Conservation (phyloP, 2,329 filamentous ascomycete species). For the Ophiocordyceps polyrhachis-furcata region DNA sequence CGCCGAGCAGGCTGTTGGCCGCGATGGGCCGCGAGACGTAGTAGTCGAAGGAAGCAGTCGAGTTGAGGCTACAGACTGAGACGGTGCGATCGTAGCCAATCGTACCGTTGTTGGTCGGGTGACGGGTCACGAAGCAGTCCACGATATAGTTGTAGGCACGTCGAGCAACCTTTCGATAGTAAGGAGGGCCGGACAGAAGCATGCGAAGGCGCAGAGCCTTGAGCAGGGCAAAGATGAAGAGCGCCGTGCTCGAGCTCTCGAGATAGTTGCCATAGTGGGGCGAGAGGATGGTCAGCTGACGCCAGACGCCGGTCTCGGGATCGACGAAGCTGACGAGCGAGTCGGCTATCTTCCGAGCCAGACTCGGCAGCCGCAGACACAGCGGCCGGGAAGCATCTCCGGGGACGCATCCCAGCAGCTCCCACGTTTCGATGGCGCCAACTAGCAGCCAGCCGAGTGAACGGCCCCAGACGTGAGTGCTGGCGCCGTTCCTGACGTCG, state of each 20-base stretch:
- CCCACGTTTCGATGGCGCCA: constrained; percentile 29
- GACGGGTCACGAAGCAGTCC: constrained; percentile 22
- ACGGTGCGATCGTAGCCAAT: constrained; percentile 21
- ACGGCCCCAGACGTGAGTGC: constrained; percentile 33
- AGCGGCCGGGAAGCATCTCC: background rate
- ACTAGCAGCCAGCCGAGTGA: constrained; percentile 35
- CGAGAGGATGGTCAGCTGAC: constrained; percentile 30
- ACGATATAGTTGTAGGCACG: constrained; percentile 17
- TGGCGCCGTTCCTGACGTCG: constrained; percentile 26
- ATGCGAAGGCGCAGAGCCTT: constrained; percentile 3
- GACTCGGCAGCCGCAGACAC: constrained; percentile 6
- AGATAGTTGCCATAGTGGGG: constrained; percentile 38
- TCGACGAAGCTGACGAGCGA: constrained; percentile 17
- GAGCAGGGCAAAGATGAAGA: constrained; percentile 29
- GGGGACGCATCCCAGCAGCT: constrained; percentile 16
- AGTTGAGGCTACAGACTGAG: constrained; percentile 21
- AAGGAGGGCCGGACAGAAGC: constrained; percentile 1
- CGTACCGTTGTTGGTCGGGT: constrained; percentile 17
- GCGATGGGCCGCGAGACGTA: constrained; percentile 16
- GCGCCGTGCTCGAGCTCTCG: constrained; percentile 37
- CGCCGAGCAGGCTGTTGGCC: constrained; percentile 19
- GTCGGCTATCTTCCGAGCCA: background rate
- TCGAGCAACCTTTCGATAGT: constrained; percentile 7
- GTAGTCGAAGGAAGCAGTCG: constrained; percentile 20
- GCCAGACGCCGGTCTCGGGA: constrained; percentile 33